These are phyloP conservation scores for Gigaspora rosea DNA, from an alignment of 192 early-diverging fungal genomes.

Conservation along the genomic window DNA sequence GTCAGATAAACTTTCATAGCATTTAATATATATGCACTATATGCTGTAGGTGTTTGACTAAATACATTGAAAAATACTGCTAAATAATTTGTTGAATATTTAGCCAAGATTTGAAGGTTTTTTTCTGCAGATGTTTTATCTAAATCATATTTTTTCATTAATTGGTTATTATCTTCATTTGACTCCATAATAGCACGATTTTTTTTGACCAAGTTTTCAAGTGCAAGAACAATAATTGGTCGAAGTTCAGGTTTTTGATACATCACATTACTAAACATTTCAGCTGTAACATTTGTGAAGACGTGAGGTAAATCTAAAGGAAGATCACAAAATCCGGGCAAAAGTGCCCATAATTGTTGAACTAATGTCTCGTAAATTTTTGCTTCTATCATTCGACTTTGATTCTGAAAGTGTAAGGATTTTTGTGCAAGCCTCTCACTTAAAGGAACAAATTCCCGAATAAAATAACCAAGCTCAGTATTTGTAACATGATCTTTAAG, in stretches of 20 bases:
- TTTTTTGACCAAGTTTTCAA: slow-evolving; percentile 64
- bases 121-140: slow-evolving; percentile 55
- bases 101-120: slow-evolving; percentile 61
- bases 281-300: slow-evolving; percentile 66
- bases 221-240: slow-evolving; percentile 72
- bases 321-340: slow-evolving; percentile 82
- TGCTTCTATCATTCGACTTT: slow-evolving; percentile 69
- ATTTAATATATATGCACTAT: slow-evolving; percentile 67
- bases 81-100: slow-evolving; percentile 70
- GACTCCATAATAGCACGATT: slow-evolving; percentile 49
- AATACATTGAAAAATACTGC: slow-evolving; percentile 80
- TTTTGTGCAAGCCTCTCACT: slow-evolving; percentile 71
- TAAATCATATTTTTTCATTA: slow-evolving; percentile 49
- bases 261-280: slow-evolving; percentile 75
- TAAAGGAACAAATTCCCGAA: slow-evolving; percentile 71
- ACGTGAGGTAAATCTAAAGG: slow-evolving; percentile 71
- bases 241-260: slow-evolving; percentile 74
- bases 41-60: slow-evolving; percentile 62
- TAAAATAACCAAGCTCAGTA: slow-evolving; percentile 73
- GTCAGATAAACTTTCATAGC: slow-evolving; percentile 69
- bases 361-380: slow-evolving; percentile 90
- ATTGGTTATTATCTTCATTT: slow-evolving; percentile 43
- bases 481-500: slow-evolving; percentile 75
- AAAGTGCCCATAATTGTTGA: slow-evolving; percentile 86
- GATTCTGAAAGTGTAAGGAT: slow-evolving; percentile 54